These are phyloP conservation scores for Xylariaceae sp. DNA, from an alignment of 2,329 filamentous ascomycete genomes.

Conservation along the genomic window DNA sequence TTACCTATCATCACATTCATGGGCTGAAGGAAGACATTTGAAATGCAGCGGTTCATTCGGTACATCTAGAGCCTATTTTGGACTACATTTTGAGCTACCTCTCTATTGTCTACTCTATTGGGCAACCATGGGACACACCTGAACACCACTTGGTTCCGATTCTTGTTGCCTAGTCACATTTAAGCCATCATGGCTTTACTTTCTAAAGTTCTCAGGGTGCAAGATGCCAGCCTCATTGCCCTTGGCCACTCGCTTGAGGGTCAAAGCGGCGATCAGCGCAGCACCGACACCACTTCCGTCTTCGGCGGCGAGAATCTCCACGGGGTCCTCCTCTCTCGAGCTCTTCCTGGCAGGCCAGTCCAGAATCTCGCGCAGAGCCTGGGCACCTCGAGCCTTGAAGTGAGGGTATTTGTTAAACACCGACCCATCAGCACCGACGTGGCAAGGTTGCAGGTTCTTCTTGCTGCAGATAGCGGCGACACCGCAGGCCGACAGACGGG, in stretches of 20 bases:
- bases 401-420: constrained; percentile 99
- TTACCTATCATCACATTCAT: constrained; percentile 73
- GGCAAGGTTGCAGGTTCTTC: constrained; percentile 82
- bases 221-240: constrained; percentile 62
- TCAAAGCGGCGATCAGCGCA: constrained; percentile 80
- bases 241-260: constrained; percentile 59
- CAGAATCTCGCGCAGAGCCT: constrained; percentile 88
- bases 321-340: constrained; percentile 73
- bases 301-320: constrained; percentile 85
- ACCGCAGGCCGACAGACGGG: constrained; percentile 88
- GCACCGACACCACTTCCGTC: constrained; percentile 97
- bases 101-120: constrained; percentile 19
- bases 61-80: not conserved
- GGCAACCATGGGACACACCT: constrained; percentile 11
- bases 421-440: constrained; percentile 93
- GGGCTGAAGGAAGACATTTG: constrained; percentile 40
- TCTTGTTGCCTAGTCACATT: constrained; percentile 5
- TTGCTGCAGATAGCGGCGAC: constrained; percentile 96
- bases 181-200: no score
- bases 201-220: constrained; percentile 59
- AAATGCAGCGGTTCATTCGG: constrained; percentile 9
- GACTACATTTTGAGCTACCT: no score
- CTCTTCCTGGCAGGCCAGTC: constrained; percentile 77
- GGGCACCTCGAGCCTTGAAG: constrained; percentile 89
- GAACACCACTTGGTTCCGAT: constrained; percentile 12